These are phyloP conservation scores for Quercus parvula DNA, from an alignment of 306 rosid species.

Conservation along the genomic window DNA sequence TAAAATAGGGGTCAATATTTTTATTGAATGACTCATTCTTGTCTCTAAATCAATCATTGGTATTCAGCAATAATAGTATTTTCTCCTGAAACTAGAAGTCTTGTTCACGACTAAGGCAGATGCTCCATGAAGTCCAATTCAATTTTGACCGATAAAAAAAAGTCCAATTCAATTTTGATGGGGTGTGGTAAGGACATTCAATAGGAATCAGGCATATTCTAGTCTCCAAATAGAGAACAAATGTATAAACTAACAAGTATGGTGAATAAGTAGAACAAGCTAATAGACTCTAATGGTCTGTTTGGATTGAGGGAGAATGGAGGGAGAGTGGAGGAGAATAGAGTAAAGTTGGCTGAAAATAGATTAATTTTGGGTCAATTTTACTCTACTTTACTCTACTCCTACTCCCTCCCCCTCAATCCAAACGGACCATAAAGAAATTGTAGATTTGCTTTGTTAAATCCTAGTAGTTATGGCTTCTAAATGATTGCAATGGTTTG, in stretches of 20 bases:
- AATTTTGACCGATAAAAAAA: too few relatives aligned
- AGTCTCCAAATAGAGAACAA: not conserved
- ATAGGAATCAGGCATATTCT: not conserved
- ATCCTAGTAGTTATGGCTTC: not conserved
- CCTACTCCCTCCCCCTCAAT: too few relatives aligned
- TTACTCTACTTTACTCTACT: too few relatives aligned
- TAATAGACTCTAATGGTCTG: not conserved
- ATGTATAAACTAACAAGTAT: not conserved
- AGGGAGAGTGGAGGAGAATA: too few relatives aligned
- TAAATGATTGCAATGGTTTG: constrained; percentile 5
- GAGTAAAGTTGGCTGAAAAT: too few relatives aligned
- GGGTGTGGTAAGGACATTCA: not conserved
- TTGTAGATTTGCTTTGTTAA: not conserved
- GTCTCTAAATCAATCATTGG: not conserved
- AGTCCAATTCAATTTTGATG: not conserved
- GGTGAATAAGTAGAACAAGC: not conserved
- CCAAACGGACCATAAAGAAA: not conserved
- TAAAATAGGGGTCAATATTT: not conserved
- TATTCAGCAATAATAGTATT: not conserved
- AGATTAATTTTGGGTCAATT: too few relatives aligned
- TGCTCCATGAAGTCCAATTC: not conserved
- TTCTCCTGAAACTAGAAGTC: not conserved
- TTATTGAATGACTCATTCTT: not conserved
- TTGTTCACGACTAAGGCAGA: not conserved
- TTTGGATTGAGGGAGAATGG: too few relatives aligned